Conservation (phyloP, 2,329 filamentous ascomycete species). For the Colletotrichum coccodes region DNA sequence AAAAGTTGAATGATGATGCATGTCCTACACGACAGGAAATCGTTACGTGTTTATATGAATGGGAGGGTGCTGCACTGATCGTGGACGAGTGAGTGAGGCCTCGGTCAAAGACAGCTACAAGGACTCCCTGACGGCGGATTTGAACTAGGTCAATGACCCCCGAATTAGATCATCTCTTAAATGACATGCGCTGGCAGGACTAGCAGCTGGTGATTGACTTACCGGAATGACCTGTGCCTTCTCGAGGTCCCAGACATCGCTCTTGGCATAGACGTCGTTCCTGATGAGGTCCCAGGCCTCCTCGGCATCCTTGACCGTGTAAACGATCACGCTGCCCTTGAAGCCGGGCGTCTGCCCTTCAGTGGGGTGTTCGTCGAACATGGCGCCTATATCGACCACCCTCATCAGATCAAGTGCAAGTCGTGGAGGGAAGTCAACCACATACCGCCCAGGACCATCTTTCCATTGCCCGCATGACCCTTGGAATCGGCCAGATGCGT, state of each 20-base stretch:
- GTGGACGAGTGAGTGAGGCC: not conserved
- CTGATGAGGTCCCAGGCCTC: slow-evolving; percentile 35
- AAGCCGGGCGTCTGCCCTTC: slow-evolving; percentile 18
- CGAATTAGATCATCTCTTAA: not conserved
- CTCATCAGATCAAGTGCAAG: not conserved
- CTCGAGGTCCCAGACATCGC: slow-evolving; percentile 37
- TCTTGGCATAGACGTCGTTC: slow-evolving; percentile 35
- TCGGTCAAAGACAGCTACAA: not conserved
- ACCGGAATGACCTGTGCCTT: slow-evolving; percentile 38
- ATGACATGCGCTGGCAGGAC: no score
- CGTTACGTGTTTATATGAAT: not conserved
- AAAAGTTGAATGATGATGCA: not conserved
- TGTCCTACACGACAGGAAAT: not conserved
- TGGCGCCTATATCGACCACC: not conserved
- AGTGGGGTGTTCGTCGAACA: slow-evolving; percentile 23
- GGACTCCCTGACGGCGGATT: slow-evolving; percentile 15
- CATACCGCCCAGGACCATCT: slow-evolving; percentile 32
- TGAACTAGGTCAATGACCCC: not conserved
- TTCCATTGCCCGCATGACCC: slow-evolving; percentile 33
- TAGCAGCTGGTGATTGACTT: no score
- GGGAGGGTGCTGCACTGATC: no score
- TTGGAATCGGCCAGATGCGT: slow-evolving; percentile 29
- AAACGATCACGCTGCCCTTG: slow-evolving; percentile 26
- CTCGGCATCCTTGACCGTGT: slow-evolving; percentile 17
- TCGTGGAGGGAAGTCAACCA: not conserved